Conservation (phyloP, 164 flowering plant species). For the Houttuynia cordata region DNA sequence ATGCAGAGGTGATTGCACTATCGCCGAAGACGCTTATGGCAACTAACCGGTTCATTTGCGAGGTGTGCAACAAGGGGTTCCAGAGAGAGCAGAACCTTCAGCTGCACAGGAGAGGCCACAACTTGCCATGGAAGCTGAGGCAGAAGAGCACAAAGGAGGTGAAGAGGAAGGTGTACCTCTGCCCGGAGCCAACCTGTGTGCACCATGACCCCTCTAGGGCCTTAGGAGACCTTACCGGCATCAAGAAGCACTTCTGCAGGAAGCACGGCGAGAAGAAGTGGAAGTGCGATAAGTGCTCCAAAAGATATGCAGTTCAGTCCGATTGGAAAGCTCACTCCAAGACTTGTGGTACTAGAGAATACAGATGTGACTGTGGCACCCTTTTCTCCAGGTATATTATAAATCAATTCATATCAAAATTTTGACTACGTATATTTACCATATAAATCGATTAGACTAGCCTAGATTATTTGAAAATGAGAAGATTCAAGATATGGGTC, state of each 20-base stretch:
- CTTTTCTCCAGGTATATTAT: constrained; percentile 78
- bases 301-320: constrained; percentile 81
- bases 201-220: constrained; percentile 88
- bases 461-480: background rate
- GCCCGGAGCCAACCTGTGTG: constrained; percentile 86
- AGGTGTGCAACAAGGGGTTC: constrained; percentile 94
- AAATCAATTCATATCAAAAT: too few relatives aligned
- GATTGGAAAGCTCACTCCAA: constrained; percentile 95
- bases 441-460: too few relatives aligned
- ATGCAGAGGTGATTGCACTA: constrained; percentile 82
- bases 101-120: constrained; percentile 93
- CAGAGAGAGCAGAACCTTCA: constrained; percentile 91
- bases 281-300: constrained; percentile 89
- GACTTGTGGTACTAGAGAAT: constrained; percentile 79
- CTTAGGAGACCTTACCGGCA: constrained; percentile 88
- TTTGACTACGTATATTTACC: too few relatives aligned
- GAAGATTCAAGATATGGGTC: background rate
- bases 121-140: constrained; percentile 85
- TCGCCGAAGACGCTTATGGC: constrained; percentile 95
- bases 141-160: constrained; percentile 79
- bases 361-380: constrained; percentile 84
- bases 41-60: constrained; percentile 85
- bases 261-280: constrained; percentile 95
- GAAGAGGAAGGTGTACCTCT: constrained; percentile 61
- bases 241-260: constrained; percentile 76